phyloP scores from a whole-genome alignment of 805 yeast species.

The Starmerella geochares region DNA sequence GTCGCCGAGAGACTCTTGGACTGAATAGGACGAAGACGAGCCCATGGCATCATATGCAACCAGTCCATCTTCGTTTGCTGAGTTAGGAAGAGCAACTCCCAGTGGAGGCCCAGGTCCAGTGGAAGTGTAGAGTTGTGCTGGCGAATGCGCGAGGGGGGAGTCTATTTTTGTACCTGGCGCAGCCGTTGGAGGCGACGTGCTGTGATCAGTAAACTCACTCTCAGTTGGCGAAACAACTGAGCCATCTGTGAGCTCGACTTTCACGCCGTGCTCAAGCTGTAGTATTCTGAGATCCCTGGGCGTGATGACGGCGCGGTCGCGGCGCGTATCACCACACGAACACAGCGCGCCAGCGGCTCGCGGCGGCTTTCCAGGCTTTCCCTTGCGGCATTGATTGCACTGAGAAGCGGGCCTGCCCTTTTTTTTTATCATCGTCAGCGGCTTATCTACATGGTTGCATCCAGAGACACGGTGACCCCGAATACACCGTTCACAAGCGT shows the following conservation, averaged over 20 bases:
- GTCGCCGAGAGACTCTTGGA: no score
- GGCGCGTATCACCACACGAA: not conserved
- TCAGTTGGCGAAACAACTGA: not conserved
- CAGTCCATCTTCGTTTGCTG: not conserved
- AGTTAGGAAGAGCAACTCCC: not conserved
- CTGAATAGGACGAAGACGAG: not conserved
- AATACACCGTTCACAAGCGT: slow-evolving; percentile 93
- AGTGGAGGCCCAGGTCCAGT: not conserved
- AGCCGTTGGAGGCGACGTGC: not conserved
- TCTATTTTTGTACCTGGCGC: not conserved
- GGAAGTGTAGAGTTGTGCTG: not conserved
- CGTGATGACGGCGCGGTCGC: not conserved
- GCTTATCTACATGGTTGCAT: slow-evolving; percentile 85
- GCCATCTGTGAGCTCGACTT: not conserved
- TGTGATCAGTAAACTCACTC: not conserved
- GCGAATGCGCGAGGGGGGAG: not conserved
- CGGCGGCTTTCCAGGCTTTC: not conserved
- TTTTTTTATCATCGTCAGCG: slow-evolving; percentile 85
- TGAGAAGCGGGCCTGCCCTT: slow-evolving; percentile 94
- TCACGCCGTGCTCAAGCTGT: not conserved
- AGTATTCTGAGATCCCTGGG: not conserved
- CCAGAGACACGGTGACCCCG: slow-evolving; percentile 94
- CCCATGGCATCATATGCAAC: not conserved
- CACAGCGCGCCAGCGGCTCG: not conserved
- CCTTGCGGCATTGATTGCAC: slow-evolving; percentile 57